phyloP scores from a whole-genome alignment of 2,329 filamentous ascomycete species.

The Golovinomyces cichoracearum region DNA sequence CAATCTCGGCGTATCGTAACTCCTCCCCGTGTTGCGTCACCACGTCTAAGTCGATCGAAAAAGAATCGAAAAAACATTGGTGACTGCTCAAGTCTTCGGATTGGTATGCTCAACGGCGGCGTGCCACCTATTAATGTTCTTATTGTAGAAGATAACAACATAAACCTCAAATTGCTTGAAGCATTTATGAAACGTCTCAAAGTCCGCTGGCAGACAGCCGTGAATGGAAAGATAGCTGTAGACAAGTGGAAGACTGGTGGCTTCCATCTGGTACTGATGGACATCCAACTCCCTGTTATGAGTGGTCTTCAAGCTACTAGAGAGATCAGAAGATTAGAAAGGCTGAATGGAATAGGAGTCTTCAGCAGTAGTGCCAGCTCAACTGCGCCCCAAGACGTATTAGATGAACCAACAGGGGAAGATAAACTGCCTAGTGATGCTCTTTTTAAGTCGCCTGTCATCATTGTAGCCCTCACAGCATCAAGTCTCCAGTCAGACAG shows the following conservation, averaged over 20 bases:
- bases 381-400: slow-evolving; percentile 21
- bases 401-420: slow-evolving; percentile 27
- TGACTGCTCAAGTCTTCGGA: slow-evolving; percentile 24
- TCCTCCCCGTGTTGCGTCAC: slow-evolving; percentile 24
- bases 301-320: slow-evolving; percentile 82
- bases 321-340: slow-evolving; percentile 72
- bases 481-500: slow-evolving; percentile 85
- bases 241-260: slow-evolving; percentile 79
- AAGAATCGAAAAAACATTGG: slow-evolving; percentile 29
- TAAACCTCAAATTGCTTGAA: slow-evolving; percentile 80
- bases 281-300: slow-evolving; percentile 94
- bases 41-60: slow-evolving; percentile 16
- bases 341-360: slow-evolving; percentile 76
- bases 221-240: slow-evolving; percentile 82
- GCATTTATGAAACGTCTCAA: slow-evolving; percentile 90
- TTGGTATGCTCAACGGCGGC: slow-evolving; percentile 47
- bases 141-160: slow-evolving; percentile 96
- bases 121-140: slow-evolving; percentile 92
- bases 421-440: slow-evolving; percentile 42
- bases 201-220: slow-evolving; percentile 88
- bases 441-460: slow-evolving; percentile 86
- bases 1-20: slow-evolving; percentile 17
- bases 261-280: slow-evolving; percentile 92
- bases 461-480: slow-evolving; percentile 88
- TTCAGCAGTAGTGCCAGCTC: slow-evolving; percentile 45